Conservation (phyloP, 495 filamentous ascomycete genomes). For the Penicillium pulvis region DNA sequence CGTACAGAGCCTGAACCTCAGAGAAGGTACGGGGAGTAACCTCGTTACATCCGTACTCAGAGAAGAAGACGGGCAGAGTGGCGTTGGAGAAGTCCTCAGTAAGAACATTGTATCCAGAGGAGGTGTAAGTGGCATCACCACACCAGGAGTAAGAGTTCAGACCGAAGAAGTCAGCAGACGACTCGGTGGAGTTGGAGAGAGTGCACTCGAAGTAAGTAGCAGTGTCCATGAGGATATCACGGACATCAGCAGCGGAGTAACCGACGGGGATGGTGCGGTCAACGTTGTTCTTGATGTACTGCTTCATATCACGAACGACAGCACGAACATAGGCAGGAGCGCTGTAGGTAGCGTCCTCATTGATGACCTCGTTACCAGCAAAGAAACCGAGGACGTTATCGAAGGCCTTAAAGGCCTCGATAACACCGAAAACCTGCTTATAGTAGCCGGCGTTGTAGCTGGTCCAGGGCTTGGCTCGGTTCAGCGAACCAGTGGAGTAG, state of each 20-base stretch:
- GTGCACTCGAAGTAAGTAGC: slow-evolving; percentile 84
- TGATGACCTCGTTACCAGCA: slow-evolving; percentile 91
- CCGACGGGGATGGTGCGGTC: slow-evolving; percentile 76
- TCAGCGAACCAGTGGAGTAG: slow-evolving; percentile 71
- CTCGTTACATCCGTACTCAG: slow-evolving; percentile 93
- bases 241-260: slow-evolving; percentile 94
- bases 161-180: slow-evolving; percentile 83
- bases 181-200: slow-evolving; percentile 63
- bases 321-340: slow-evolving; percentile 52
- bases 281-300: slow-evolving; percentile 77
- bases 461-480: slow-evolving; percentile 64
- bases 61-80: slow-evolving; percentile 90
- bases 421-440: slow-evolving; percentile 81
- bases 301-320: slow-evolving; percentile 81
- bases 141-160: slow-evolving; percentile 98
- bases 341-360: slow-evolving; percentile 53
- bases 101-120: slow-evolving; percentile 71
- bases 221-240: slow-evolving; percentile 73
- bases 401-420: slow-evolving; percentile 93
- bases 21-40: slow-evolving; percentile 77
- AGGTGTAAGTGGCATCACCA: slow-evolving; percentile 69
- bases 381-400: slow-evolving; percentile 93
- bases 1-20: slow-evolving; percentile 81
- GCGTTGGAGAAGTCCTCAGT: slow-evolving; percentile 68
- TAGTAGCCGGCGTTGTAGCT: slow-evolving; percentile 79